phyloP scores from a whole-genome alignment of 768 basidiomycete species.

The Trametes villosa region DNA sequence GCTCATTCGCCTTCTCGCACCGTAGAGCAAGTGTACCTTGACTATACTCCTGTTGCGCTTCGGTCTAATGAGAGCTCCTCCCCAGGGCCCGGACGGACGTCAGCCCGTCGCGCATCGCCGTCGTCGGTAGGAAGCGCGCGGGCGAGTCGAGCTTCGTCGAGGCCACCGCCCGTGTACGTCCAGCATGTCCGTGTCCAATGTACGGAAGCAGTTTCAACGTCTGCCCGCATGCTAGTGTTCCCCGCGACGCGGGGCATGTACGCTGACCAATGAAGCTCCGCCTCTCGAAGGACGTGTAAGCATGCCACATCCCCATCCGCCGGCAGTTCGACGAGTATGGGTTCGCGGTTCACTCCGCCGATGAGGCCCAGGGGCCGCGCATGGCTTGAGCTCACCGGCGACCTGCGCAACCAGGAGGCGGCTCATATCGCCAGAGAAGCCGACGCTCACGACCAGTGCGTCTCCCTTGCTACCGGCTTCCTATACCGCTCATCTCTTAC shows the following conservation, averaged over 20 bases:
- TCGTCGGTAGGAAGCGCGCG: slow-evolving; percentile 56
- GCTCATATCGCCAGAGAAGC: slow-evolving; percentile 48
- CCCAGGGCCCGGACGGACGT: slow-evolving; percentile 49
- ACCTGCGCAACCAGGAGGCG: slow-evolving; percentile 63
- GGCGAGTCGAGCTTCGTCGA: slow-evolving; percentile 54
- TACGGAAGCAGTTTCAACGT: no score
- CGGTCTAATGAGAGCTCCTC: no score
- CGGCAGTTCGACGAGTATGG: slow-evolving; percentile 43
- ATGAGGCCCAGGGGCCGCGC: slow-evolving; percentile 52
- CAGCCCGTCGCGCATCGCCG: slow-evolving; percentile 52
- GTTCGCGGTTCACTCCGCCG: slow-evolving; percentile 49
- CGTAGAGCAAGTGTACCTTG: no score
- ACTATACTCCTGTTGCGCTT: no score
- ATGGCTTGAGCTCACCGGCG: slow-evolving; percentile 68
- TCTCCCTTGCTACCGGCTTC: not conserved
- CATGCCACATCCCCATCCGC: slow-evolving; percentile 47
- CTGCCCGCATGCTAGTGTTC: slow-evolving; percentile 22
- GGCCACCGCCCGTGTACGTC: slow-evolving; percentile 52
- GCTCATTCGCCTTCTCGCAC: no score
- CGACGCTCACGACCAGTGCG: slow-evolving; percentile 60
- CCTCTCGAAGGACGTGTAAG: slow-evolving; percentile 27
- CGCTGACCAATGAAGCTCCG: slow-evolving; percentile 46
- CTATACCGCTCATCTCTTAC: slow-evolving; percentile 33
- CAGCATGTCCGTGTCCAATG: slow-evolving; percentile 15
- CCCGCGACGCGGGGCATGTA: slow-evolving; percentile 46